Conservation (phyloP, 352 stramenopile genomes). For the Pythium myriotylum region DNA sequence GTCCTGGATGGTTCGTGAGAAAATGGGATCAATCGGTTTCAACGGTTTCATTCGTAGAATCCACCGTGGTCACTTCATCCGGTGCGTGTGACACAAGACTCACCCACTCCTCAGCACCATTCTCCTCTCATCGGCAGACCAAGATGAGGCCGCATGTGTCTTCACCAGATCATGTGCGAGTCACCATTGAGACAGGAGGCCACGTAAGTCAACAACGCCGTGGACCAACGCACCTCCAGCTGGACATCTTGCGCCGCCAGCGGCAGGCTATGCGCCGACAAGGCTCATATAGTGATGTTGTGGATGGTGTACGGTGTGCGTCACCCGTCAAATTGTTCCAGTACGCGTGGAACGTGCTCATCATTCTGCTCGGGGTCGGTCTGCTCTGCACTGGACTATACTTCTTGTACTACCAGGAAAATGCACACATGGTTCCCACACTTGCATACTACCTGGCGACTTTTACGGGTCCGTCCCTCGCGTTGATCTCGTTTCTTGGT, state of each 20-base stretch:
- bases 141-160: neutral
- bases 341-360: conserved; percentile 58
- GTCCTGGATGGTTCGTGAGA: conserved; percentile 7
- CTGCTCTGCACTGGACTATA: conserved; percentile 61
- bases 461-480: conserved; percentile 45
- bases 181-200: conserved; percentile 12
- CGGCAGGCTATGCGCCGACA: conserved; percentile 35
- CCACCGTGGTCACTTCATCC: conserved; percentile 10
- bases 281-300: conserved; percentile 41
- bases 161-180: conserved; percentile 7
- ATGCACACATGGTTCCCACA: conserved; percentile 48
- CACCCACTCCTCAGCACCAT: neutral
- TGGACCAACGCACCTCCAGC: conserved; percentile 17
- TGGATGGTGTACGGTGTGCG: conserved; percentile 34
- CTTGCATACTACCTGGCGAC: conserved; percentile 56
- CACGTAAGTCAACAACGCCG: neutral
- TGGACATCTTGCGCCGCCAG: conserved; percentile 37
- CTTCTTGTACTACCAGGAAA: conserved; percentile 61
- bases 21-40: conserved; percentile 23
- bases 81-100: conserved; percentile 20
- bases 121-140: neutral
- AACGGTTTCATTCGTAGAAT: conserved; percentile 8
- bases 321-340: conserved; percentile 43
- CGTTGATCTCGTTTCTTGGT: conserved; percentile 43
- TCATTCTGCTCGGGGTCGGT: conserved; percentile 50